Evolutionary conservation across 345 rosid genomes (phyloP), one percentile per base, ranked within the genome.

Genomic region (Populus euphratica): DNA sequence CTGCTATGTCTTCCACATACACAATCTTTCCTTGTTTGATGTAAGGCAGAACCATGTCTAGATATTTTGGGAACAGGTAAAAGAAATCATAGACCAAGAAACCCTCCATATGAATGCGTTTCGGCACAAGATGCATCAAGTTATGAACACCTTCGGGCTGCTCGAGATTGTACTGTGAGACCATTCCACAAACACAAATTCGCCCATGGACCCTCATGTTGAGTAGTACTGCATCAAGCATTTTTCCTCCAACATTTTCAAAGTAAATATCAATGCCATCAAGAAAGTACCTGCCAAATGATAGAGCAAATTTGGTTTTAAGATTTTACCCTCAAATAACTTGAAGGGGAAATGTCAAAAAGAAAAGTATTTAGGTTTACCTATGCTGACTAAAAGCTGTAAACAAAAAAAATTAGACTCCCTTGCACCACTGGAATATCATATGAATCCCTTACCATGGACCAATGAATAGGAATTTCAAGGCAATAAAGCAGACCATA

Each of bases 31-130:
- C 73, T 41, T 52, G 72, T 50, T 38, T 75, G 27, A 75, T 70
- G 27, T 14, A 6, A 39, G 79, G 78, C n/a, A 70, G 8, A 20
- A 80, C 70, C 67, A 75, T 64, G 31, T 80, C 82, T 3, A 85
- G 61, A 47, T 70, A 82, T 47, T 80, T 69, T 1, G 82, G 85
- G 72, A 77, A 82, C 33, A 74, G 67, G 61, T 78, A 84, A 54
- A 70, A 77, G 56, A 75, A 73, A 1, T 76, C 78, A 17, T 16
- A 5, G 2, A 75, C 85, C 38, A 59, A 2, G 77, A 86, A 83
- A n/a, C 86, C 86, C 73, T 78, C 78, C 81, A 83, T 86, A 0
- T 71, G 77, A 14, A 86, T 41, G 47, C 76, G 77, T 70, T 83
- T 83, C 7, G 20, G 10, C 36, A 80, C 43, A 7, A 79, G 17